Evolutionary conservation across 495 filamentous ascomycete species (phyloP).

Genomic region (Hyaloscypha finlandica): DNA sequence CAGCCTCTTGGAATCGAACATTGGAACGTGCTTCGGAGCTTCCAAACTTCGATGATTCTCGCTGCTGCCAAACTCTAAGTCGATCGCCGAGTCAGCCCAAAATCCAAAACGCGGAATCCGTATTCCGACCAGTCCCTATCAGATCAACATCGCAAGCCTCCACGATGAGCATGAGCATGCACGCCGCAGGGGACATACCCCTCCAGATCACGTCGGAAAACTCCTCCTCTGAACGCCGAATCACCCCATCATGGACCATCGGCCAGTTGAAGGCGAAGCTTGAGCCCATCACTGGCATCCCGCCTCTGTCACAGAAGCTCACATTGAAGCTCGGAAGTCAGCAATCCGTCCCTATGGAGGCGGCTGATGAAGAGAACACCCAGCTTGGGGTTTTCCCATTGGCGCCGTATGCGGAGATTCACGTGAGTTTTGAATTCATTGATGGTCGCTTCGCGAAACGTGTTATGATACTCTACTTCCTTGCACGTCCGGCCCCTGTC

Average conservation of each 20-base stretch:
- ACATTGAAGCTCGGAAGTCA: conserved; percentile 59
- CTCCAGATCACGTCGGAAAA: conserved; percentile 80
- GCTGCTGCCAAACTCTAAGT: not conserved
- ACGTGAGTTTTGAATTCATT: conserved; percentile 56
- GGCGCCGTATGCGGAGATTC: conserved; percentile 71
- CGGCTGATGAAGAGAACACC: conserved; percentile 66
- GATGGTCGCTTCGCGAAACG: conserved; percentile 24
- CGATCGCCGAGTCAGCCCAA: not conserved
- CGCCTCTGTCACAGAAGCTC: conserved; percentile 76
- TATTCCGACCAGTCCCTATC: not conserved
- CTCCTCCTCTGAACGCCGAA: conserved; percentile 76
- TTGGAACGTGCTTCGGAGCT: not conserved
- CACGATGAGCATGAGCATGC: conserved; percentile 40
- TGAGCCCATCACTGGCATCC: conserved; percentile 91
- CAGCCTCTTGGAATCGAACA: not conserved
- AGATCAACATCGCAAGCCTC: conserved; percentile 14
- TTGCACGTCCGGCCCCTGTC: not conserved
- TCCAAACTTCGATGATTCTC: not conserved
- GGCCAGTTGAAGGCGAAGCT: conserved; percentile 83
- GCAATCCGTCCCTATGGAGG: conserved; percentile 57
- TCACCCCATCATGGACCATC: conserved; percentile 92
- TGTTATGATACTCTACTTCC: conserved; percentile 18
- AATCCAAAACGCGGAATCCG: conserved; percentile 10
- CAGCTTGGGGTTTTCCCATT: conserved; percentile 63
- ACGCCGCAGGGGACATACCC: conserved; percentile 76